Conservation (phyloP, 108 stramenopile genomes). For the Chaetoceros tenuissimus region DNA sequence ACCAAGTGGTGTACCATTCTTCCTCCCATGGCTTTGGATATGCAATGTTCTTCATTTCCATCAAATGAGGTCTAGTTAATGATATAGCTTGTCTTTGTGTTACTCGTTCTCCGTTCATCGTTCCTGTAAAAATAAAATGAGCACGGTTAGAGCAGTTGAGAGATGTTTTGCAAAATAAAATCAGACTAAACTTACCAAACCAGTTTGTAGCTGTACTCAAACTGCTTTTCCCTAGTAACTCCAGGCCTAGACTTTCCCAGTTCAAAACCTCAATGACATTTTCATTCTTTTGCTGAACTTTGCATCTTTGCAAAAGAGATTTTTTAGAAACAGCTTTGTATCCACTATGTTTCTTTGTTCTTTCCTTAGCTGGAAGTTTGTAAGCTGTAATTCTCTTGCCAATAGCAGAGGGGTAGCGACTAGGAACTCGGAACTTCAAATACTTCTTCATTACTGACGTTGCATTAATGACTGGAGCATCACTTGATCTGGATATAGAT, state of each 20-base stretch:
- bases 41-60: conserved; percentile 48
- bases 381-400: no score
- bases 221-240: not conserved
- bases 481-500: no score
- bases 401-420: no score
- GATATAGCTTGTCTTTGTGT: not conserved
- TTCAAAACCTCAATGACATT: not conserved
- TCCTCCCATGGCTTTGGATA: conserved; percentile 64
- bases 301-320: not conserved
- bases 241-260: not conserved
- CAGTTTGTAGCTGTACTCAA: not conserved
- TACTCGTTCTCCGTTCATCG: not conserved
- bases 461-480: no score
- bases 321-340: not conserved
- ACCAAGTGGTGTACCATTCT: conserved; percentile 70
- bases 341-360: not conserved
- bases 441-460: no score
- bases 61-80: not conserved
- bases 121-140: not conserved
- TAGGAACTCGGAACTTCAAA: no score
- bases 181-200: not conserved
- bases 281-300: not conserved
- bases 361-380: no score
- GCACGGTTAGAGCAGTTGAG: no score
- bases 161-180: not conserved